Conservation (phyloP, 1,284 basidiomycete species). For the Entoloma clypeatum region DNA sequence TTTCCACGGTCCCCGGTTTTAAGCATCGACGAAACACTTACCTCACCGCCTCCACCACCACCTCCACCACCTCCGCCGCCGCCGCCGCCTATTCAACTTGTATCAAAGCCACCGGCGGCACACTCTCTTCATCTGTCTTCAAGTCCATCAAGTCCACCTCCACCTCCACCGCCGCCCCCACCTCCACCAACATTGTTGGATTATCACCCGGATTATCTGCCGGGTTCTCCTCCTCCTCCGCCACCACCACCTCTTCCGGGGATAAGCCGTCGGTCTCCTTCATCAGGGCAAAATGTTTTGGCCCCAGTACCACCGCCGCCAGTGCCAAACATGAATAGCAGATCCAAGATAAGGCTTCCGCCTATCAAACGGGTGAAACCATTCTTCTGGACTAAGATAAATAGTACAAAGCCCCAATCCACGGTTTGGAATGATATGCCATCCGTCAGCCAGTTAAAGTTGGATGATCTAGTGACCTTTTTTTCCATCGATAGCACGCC, state of each 20-base stretch:
- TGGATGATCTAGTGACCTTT: slow-evolving; percentile 71
- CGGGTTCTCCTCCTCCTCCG: slow-evolving; percentile 27
- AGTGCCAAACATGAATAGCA: slow-evolving; percentile 30
- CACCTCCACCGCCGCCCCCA: slow-evolving; percentile 27
- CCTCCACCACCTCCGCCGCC: slow-evolving; percentile 26
- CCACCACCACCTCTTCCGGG: slow-evolving; percentile 23
- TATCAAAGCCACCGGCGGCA: background rate
- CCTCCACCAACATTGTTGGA: slow-evolving; percentile 25
- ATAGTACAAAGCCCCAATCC: slow-evolving; percentile 36
- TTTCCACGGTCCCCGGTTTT: slow-evolving; percentile 25
- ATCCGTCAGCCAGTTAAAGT: slow-evolving; percentile 42
- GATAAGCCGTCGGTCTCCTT: slow-evolving; percentile 26
- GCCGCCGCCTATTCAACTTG: slow-evolving; percentile 17
- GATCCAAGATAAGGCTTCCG: slow-evolving; percentile 29
- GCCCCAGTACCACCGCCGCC: slow-evolving; percentile 32
- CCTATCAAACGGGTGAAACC: slow-evolving; percentile 71
- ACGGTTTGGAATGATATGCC: slow-evolving; percentile 74
- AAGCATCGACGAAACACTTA: slow-evolving; percentile 16
- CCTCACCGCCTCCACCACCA: slow-evolving; percentile 27
- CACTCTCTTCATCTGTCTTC: slow-evolving; percentile 3
- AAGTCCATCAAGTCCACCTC: slow-evolving; percentile 22
- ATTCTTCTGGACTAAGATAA: slow-evolving; percentile 88
- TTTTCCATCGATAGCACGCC: slow-evolving; percentile 61
- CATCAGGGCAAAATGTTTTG: slow-evolving; percentile 20
- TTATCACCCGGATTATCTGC: slow-evolving; percentile 23